Conservation (phyloP, 2,329 filamentous ascomycete species). For the Ascochyta rabiei region DNA sequence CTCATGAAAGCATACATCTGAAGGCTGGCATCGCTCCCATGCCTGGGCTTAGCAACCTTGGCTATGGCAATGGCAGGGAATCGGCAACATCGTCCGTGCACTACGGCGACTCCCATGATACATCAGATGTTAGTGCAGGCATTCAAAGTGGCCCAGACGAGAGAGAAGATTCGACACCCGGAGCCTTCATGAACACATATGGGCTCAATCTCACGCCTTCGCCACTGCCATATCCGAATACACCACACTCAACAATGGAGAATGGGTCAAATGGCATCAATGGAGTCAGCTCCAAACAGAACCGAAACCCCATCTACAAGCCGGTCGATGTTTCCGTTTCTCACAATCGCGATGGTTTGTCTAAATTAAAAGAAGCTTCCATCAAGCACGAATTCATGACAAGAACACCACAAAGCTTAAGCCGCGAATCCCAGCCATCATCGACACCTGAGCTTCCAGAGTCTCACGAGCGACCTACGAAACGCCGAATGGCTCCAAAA, state of each 20-base stretch:
- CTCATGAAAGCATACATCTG: slow-evolving; percentile 41
- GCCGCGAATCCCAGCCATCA: slow-evolving; percentile 34
- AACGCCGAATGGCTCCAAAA: slow-evolving; percentile 32
- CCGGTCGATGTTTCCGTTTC: slow-evolving; percentile 16
- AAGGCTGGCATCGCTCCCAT: slow-evolving; percentile 41
- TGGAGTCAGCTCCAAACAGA: slow-evolving; percentile 16
- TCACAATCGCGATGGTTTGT: slow-evolving; percentile 12
- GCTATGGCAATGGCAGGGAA: slow-evolving; percentile 47
- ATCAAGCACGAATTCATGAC: slow-evolving; percentile 25
- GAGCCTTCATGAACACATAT: slow-evolving; percentile 36
- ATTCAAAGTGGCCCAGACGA: slow-evolving; percentile 42
- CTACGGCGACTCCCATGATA: slow-evolving; percentile 45
- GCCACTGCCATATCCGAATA: slow-evolving; percentile 36
- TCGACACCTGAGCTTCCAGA: slow-evolving; percentile 41
- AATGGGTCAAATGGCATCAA: slow-evolving; percentile 19
- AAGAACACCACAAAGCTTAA: slow-evolving; percentile 30
- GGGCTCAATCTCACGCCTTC: slow-evolving; percentile 37
- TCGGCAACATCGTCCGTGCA: slow-evolving; percentile 49
- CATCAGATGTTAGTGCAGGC: slow-evolving; percentile 43
- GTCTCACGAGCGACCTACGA: slow-evolving; percentile 24
- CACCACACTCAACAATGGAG: slow-evolving; percentile 28
- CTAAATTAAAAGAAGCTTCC: slow-evolving; percentile 18
- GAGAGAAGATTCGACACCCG: slow-evolving; percentile 38
- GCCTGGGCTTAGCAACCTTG: slow-evolving; percentile 44
- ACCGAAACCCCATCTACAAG: slow-evolving; percentile 16